Base-by-base conservation (phyloP, 2,329 filamentous ascomycete species). In the Emmonsiellopsis sp. region DNA sequence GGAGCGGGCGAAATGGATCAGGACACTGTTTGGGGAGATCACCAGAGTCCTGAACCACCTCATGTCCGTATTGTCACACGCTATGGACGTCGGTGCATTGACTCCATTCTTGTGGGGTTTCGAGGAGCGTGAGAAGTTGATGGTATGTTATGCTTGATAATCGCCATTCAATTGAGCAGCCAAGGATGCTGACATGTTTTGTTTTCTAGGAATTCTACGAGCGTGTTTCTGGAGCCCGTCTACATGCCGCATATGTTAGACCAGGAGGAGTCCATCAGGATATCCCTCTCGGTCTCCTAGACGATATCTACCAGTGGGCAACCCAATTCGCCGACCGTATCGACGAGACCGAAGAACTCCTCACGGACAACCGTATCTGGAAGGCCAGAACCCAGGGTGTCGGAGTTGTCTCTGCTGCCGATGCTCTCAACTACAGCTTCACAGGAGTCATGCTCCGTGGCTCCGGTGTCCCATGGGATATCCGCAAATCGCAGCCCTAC, bases 351-450 rank as follows among this genome's bases (percentile, higher is more conserved):
- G 93, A 98, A 72, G 93, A 98, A 73, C 87, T 98, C 77, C 81
- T 98, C 63, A 98, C 93, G 42, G 93, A 98, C 73, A 98, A 98
- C 81, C 89, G 94, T 69, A 97, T 98, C 78, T 98, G 94, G 94
- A 91, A 94, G 64, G 86, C 90, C 65, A 84, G 93, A 71, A 87
- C 95, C 61, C 85, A 93, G 73, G 89, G 88, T 61, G 80, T 98
- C 46, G 93, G 93, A 71, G 89, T 96, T 59, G 88, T 98, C 48
- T 84, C 85, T 42, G 94, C 94, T 13, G 81, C 87, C 21, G 93
- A 98, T 61, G 94, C 93, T n/a, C 80, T 98, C 62, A 96, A 96
- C 81, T 89, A 95, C 67, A 90, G 87, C 56, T 98, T 98, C 77
- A 87, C 88, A 42, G 93, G 93, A 71, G 90, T 96, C 64, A 98